phyloP scores from a whole-genome alignment of 2,329 filamentous ascomycete species.

The Stenocarpella maydis region DNA sequence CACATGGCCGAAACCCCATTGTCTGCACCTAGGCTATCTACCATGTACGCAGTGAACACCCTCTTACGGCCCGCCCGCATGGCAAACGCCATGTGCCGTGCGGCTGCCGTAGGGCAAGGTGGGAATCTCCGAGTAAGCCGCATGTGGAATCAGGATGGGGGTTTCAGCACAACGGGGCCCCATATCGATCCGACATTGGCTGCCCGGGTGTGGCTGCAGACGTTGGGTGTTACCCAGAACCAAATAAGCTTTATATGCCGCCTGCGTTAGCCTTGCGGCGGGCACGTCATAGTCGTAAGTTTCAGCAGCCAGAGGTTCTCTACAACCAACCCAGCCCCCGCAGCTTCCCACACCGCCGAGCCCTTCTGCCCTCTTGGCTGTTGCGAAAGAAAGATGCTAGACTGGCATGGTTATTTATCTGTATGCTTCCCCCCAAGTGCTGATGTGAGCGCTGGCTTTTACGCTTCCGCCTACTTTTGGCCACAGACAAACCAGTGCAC shows the following conservation, averaged over 20 bases:
- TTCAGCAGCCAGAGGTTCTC: background rate
- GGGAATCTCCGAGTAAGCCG: background rate
- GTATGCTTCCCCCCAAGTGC: background rate
- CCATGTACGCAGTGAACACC: background rate
- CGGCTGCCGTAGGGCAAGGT: background rate
- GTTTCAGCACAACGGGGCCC: background rate
- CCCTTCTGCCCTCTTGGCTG: background rate
- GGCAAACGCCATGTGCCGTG: background rate
- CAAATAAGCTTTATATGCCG: constrained; percentile 16
- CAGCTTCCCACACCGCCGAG: background rate
- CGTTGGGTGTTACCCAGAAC: background rate
- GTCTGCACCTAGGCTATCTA: background rate
- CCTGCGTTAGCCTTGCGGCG: constrained; percentile 7
- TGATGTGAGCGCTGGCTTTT: background rate
- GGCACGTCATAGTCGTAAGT: background rate
- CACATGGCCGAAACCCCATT: background rate
- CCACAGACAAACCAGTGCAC: background rate
- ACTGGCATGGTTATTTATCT: background rate
- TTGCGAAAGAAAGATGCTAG: background rate
- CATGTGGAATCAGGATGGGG: background rate
- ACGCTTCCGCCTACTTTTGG: background rate
- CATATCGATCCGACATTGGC: background rate
- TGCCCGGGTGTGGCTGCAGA: background rate
- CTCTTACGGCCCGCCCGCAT: too few relatives aligned
- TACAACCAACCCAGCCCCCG: background rate